These are phyloP conservation scores for Podila epigama DNA, from an alignment of 192 early-diverging fungal species.

Conservation along the genomic window DNA sequence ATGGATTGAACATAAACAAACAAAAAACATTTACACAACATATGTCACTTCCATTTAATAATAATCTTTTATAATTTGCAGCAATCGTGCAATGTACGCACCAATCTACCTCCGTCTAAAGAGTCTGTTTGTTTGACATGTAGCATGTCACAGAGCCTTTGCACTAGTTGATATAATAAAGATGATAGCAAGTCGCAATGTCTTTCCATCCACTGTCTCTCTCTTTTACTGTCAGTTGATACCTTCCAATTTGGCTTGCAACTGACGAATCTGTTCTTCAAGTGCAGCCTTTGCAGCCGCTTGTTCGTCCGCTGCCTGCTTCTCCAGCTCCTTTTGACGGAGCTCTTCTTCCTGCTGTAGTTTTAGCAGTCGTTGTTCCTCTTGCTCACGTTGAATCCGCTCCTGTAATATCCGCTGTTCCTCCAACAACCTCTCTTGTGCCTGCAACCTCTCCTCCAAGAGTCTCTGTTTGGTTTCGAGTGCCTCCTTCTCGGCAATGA, in stretches of 20 bases:
- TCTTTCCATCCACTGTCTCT: no score
- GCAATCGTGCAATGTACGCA: no score
- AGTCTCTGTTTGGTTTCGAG: not conserved
- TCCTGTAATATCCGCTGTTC: not conserved
- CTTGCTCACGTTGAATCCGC: not conserved
- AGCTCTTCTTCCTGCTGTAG: not conserved
- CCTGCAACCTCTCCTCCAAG: not conserved
- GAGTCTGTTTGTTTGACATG: no score
- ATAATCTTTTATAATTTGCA: no score
- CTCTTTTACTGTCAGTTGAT: no score
- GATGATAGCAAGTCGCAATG: no score
- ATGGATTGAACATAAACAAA: no score
- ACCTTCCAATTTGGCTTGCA: slow-evolving; percentile 9
- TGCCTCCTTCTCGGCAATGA: not conserved
- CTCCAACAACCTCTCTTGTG: slow-evolving; percentile 4
- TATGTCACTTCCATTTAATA: no score
- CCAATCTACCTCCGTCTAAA: no score
- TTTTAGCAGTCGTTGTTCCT: not conserved
- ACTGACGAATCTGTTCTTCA: slow-evolving; percentile 30
- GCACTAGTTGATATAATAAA: no score
- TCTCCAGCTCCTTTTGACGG: not conserved
- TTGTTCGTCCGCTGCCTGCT: not conserved
- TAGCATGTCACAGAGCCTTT: no score
- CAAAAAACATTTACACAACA: no score
- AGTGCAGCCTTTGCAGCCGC: slow-evolving; percentile 2